Base-by-base conservation (phyloP, 148 eudicot species). In the Chenopodium berlandieri region DNA sequence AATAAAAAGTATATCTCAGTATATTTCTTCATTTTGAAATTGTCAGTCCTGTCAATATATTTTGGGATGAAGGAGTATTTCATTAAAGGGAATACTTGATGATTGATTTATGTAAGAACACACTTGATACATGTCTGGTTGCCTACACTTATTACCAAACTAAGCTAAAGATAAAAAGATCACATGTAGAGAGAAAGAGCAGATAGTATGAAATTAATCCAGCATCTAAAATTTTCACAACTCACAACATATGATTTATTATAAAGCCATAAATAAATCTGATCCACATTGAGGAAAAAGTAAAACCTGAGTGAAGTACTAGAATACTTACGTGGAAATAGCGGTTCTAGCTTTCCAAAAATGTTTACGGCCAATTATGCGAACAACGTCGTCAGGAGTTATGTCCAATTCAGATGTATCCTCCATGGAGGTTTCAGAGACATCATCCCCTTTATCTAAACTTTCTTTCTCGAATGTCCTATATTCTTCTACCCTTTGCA, bases 291-390 rank as follows among this genome's bases (percentile, higher is more conserved):
- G 68, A n/a, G 13, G 11, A 27, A 84, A 31, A 20, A 27, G 80
- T n/a, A 72, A 54, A 83, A 56, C 62, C 6, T 56, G 20, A 66
- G n/a, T 9, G 31, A 50, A 40, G 1, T 20, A 32, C 23, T 9
- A 63, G 47, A 46, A 12, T 44, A 84, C 98, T 92, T 90, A 94
- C 98, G 94, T 87, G 87, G 83, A 92, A 75, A 94, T 96, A 71
- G 93, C 99, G 79, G 85, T 89, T 82, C 99, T 90, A 31, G 98
- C 97, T 86, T 90, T 94, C 99, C 94, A 96, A 81, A 96, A 96
- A 75, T 91, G 94, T 72, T 96, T 96, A 82, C 83, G 94, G 77
- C 98, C 98, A 50, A 96, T 90, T 78, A 92, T 75, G 50, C 89
- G 95, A 46, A 96, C 97, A 72, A 94, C 91, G 80, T 92, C 93